Percentiles rank a stretch among this genome's conserved stretches.
These are phyloP conservation scores for Pinus taeda DNA, from an alignment of 75 land plant genomes.

Conservation along the genomic window DNA sequence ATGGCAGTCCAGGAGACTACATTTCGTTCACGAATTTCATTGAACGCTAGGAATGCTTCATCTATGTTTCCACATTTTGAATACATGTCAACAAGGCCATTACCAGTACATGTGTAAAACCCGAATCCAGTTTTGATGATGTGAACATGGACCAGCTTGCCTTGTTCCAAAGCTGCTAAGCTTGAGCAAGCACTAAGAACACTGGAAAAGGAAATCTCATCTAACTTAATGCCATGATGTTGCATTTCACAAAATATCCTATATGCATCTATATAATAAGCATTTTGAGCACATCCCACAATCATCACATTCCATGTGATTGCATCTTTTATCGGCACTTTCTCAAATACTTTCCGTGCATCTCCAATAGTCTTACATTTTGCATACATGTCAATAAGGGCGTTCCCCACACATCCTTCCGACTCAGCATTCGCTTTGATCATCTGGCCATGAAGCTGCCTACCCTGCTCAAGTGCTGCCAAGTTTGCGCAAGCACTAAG, in stretches of 20 bases:
- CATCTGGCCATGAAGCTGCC: neutral
- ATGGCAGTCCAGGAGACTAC: slow-evolving; percentile 69
- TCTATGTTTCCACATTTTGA: slow-evolving; percentile 61
- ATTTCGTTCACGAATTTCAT: slow-evolving; percentile 34
- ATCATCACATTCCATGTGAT: slow-evolving; percentile 72
- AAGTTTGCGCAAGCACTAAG: too few species aligned
- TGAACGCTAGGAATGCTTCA: slow-evolving; percentile 47
- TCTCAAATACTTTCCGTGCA: slow-evolving; percentile 49
- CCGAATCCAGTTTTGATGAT: slow-evolving; percentile 26
- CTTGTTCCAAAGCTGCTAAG: slow-evolving; percentile 55
- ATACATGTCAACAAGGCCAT: slow-evolving; percentile 73
- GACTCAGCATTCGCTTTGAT: neutral
- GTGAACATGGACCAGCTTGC: slow-evolving; percentile 53
- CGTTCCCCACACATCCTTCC: slow-evolving; percentile 12
- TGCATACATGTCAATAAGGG: slow-evolving; percentile 42
- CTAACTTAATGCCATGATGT: slow-evolving; percentile 29
- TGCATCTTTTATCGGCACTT: slow-evolving; percentile 35
- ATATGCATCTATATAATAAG: slow-evolving; percentile 35
- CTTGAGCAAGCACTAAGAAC: slow-evolving; percentile 68
- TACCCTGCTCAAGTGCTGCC: too few species aligned
- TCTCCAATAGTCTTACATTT: slow-evolving; percentile 34
- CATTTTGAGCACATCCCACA: slow-evolving; percentile 59
- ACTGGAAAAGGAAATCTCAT: slow-evolving; percentile 55
- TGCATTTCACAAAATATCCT: slow-evolving; percentile 55
- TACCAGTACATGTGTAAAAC: slow-evolving; percentile 46